Conservation (phyloP, 2,329 filamentous ascomycete genomes). For the Blumeriella jaapii region DNA sequence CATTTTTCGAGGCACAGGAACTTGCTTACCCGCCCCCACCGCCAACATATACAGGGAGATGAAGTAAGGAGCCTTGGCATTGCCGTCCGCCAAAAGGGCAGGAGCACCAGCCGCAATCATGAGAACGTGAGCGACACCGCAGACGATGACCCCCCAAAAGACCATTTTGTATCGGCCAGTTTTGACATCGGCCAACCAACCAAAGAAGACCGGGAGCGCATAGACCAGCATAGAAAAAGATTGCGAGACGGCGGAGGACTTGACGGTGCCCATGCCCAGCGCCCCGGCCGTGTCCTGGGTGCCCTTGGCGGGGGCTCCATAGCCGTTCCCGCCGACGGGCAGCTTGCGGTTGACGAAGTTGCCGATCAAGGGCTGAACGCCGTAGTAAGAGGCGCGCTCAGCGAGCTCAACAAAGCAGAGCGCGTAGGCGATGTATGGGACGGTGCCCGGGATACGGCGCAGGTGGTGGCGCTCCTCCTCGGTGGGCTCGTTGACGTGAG, state of each 20-base stretch:
- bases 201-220: conserved; percentile 37
- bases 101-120: conserved; percentile 52
- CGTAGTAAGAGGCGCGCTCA: conserved; percentile 71
- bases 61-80: conserved; percentile 42
- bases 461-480: conserved; percentile 50
- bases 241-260: conserved; percentile 39
- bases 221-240: conserved; percentile 41
- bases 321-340: conserved; percentile 34
- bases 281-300: conserved; percentile 37
- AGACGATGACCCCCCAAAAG: conserved; percentile 33
- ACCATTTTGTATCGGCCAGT: conserved; percentile 58
- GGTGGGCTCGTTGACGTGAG: conserved; percentile 33
- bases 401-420: conserved; percentile 64
- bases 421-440: conserved; percentile 55
- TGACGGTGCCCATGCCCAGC: conserved; percentile 43
- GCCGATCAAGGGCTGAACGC: conserved; percentile 45
- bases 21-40: conserved; percentile 28
- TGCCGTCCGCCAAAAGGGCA: conserved; percentile 45
- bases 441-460: conserved; percentile 50
- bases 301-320: conserved; percentile 28
- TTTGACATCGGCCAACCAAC: conserved; percentile 49
- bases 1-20: conserved; percentile 36
- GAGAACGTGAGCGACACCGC: conserved; percentile 49
- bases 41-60: conserved; percentile 21
- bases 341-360: conserved; percentile 53